phyloP scores from a whole-genome alignment of 2,329 filamentous ascomycete species.

The Stachybotrys chartarum region DNA sequence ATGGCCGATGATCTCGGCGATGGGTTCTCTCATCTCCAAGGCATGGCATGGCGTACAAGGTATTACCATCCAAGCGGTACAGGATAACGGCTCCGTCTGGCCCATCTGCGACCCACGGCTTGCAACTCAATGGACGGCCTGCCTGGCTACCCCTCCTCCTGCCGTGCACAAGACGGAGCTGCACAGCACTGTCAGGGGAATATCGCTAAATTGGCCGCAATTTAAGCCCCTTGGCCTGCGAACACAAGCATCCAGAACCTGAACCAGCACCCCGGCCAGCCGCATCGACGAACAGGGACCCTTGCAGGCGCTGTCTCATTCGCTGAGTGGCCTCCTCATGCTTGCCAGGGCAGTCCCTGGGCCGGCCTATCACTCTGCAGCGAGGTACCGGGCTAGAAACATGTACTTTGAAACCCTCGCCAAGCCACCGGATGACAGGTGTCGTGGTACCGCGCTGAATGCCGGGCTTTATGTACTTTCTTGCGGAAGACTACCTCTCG shows the following conservation, averaged over 20 bases:
- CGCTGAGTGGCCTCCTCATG: background rate
- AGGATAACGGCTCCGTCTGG: background rate
- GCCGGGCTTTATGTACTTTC: background rate
- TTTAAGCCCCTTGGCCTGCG: background rate
- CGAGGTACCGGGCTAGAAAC: background rate
- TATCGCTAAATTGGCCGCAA: background rate
- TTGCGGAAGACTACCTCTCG: background rate
- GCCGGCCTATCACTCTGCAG: background rate
- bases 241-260: background rate
- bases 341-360: background rate
- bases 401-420: background rate
- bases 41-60: too few relatives aligned
- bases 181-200: background rate
- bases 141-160: background rate
- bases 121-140: too few relatives aligned
- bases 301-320: constrained; percentile 1
- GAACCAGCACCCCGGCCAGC: background rate
- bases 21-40: too few relatives aligned
- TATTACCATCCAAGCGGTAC: background rate
- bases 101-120: too few relatives aligned
- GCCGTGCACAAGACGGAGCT: background rate
- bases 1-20: too few relatives aligned
- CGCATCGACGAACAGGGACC: background rate
- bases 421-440: too few relatives aligned
- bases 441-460: background rate